Percentiles rank a stretch among this genome's conserved stretches.
Evolutionary conservation across 1,284 basidiomycete genomes (phyloP).

Genomic region (Calocybe gambosa): DNA sequence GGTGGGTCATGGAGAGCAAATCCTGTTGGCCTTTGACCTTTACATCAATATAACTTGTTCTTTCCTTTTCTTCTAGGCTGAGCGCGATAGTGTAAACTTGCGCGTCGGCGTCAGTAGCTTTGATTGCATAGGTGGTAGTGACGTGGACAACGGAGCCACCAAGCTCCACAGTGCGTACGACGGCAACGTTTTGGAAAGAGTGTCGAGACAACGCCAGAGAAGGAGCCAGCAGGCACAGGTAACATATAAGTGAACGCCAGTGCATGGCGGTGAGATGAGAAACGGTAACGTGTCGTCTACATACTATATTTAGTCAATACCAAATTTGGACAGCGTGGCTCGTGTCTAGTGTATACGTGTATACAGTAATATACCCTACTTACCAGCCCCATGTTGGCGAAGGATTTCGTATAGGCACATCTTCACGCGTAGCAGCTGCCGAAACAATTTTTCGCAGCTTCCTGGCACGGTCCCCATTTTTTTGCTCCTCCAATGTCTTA

Average conservation of each 20-base stretch:
- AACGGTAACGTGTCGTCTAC: slow-evolving; percentile 15
- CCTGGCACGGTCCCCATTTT: slow-evolving; percentile 55
- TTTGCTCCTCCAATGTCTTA: slow-evolving; percentile 69
- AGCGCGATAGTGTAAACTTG: slow-evolving; percentile 70
- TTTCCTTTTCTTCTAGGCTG: slow-evolving; percentile 52
- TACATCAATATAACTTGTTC: slow-evolving; percentile 76
- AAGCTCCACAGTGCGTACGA: slow-evolving; percentile 83
- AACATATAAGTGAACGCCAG: slow-evolving; percentile 35
- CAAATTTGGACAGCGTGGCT: slow-evolving; percentile 8
- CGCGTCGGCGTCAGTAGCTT: slow-evolving; percentile 57
- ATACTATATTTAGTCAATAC: slow-evolving; percentile 27
- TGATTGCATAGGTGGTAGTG: slow-evolving; percentile 83
- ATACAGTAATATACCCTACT: slow-evolving; percentile 10
- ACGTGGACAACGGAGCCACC: slow-evolving; percentile 81
- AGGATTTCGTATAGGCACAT: slow-evolving; percentile 73
- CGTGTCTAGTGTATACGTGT: no score
- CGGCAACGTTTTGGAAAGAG: slow-evolving; percentile 80
- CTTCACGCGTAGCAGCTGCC: slow-evolving; percentile 73
- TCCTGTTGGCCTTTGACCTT: slow-evolving; percentile 65
- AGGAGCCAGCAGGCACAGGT: slow-evolving; percentile 25
- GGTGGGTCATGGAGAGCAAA: slow-evolving; percentile 50
- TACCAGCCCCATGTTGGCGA: slow-evolving; percentile 82
- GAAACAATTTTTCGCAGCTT: slow-evolving; percentile 75
- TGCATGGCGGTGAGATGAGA: slow-evolving; percentile 29
- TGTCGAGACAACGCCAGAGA: slow-evolving; percentile 23